Evolutionary conservation across 208 protist genomes (phyloP).

Genomic region (Trypanosoma caninum): DNA sequence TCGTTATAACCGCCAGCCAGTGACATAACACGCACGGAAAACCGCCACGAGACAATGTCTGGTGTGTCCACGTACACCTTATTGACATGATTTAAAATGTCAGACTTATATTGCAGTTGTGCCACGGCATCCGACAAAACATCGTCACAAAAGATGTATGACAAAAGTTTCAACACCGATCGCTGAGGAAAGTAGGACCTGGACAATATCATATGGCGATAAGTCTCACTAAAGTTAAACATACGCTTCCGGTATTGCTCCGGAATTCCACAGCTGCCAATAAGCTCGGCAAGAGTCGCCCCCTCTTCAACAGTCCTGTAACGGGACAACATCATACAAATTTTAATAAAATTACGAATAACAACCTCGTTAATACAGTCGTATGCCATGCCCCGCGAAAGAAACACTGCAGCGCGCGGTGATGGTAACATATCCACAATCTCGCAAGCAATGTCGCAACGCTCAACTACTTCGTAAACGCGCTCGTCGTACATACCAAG

Average conservation of each 20-base stretch:
- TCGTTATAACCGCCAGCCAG: constrained; percentile 86
- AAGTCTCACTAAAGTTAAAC: constrained; percentile 88
- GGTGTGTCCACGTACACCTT: constrained; percentile 79
- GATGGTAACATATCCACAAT: constrained; percentile 62
- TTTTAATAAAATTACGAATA: constrained; percentile 72
- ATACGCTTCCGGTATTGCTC: constrained; percentile 82
- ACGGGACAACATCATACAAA: constrained; percentile 83
- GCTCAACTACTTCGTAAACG: constrained; percentile 84
- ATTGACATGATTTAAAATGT: constrained; percentile 87
- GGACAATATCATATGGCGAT: constrained; percentile 86
- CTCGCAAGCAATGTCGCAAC: constrained; percentile 47
- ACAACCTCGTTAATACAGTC: constrained; percentile 70
- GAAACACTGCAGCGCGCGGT: constrained; percentile 57
- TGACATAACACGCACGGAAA: constrained; percentile 86
- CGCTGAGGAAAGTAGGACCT: constrained; percentile 84
- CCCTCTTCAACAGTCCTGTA: constrained; percentile 68
- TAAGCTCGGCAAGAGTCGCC: constrained; percentile 74
- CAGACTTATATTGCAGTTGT: constrained; percentile 88
- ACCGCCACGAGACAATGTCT: constrained; percentile 88
- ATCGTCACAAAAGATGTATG: constrained; percentile 88
- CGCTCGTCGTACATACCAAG: constrained; percentile 86
- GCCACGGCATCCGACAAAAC: constrained; percentile 79
- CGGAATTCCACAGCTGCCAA: constrained; percentile 75
- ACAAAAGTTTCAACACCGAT: constrained; percentile 67
- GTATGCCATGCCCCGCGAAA: constrained; percentile 84